Evolutionary conservation across 2,329 filamentous ascomycete genomes (phyloP).

Genomic region (Pleomassaria siparia): DNA sequence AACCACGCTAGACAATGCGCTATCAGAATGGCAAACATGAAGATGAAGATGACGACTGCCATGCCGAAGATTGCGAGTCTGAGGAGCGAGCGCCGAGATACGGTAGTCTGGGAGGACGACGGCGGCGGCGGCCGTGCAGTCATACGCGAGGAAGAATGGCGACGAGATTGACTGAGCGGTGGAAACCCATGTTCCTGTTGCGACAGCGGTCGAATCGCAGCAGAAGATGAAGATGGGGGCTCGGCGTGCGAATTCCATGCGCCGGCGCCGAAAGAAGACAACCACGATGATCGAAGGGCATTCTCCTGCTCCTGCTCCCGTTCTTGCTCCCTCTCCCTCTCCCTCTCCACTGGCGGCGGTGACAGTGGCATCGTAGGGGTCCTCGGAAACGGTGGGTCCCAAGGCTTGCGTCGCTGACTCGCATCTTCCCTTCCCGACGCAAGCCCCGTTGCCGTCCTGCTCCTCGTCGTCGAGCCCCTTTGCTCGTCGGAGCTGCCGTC

Average conservation of each 20-base stretch:
- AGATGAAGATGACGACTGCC: constrained; percentile 16
- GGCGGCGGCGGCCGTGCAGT: not conserved
- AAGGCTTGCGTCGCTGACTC: constrained; percentile 20
- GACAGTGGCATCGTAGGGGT: not conserved
- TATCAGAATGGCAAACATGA: constrained; percentile 23
- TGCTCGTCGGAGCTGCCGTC: not conserved
- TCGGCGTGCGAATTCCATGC: not conserved
- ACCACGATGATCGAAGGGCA: not conserved
- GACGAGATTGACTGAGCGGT: not conserved
- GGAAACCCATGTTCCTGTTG: not conserved
- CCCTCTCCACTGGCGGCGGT: not conserved
- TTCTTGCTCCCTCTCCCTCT: too few relatives aligned
- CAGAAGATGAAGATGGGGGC: not conserved
- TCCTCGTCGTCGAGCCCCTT: not conserved
- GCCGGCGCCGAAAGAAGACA: not conserved
- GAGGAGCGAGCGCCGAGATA: not conserved
- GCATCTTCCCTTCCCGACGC: not conserved
- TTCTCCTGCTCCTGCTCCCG: not conserved
- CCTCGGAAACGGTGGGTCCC: constrained; percentile 25
- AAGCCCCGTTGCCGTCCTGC: not conserved
- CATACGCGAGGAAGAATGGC: not conserved
- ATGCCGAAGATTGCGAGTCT: constrained; percentile 7
- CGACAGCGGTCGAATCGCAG: not conserved
- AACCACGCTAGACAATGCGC: constrained; percentile 32
- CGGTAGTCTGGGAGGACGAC: not conserved